Evolutionary conservation across 2,329 filamentous ascomycete genomes (phyloP).

Genomic region (Monosporascus sp.): DNA sequence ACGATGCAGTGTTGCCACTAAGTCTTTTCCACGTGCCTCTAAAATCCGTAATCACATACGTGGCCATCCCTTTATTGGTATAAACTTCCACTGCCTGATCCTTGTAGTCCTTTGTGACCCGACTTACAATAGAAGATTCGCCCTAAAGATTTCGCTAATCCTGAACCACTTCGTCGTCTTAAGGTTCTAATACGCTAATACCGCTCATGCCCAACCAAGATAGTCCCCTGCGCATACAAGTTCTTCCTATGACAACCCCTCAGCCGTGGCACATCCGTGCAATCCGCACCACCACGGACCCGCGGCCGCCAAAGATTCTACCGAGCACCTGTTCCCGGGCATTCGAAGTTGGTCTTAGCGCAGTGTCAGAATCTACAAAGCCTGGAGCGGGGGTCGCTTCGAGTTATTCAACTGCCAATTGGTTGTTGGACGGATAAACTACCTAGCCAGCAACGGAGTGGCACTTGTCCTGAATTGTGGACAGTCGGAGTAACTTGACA

Average conservation of each 20-base stretch:
- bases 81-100: not conserved
- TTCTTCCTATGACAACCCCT: conserved; percentile 28
- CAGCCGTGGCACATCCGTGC: conserved; percentile 33
- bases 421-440: conserved; percentile 23
- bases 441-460: conserved; percentile 23
- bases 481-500: conserved; percentile 30
- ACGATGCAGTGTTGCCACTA: too few species aligned
- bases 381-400: conserved; percentile 23
- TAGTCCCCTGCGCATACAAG: conserved; percentile 35
- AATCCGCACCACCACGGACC: conserved; percentile 29
- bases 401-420: conserved; percentile 26
- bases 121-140: not conserved
- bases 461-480: conserved; percentile 30
- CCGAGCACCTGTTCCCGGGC: conserved; percentile 33
- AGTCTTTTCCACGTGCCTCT: too few species aligned
- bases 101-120: too few species aligned
- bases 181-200: conserved; percentile 30
- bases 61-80: not conserved
- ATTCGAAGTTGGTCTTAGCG: conserved; percentile 32
- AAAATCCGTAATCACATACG: too few species aligned
- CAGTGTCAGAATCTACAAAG: conserved; percentile 22
- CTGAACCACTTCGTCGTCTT: conserved; percentile 34
- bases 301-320: conserved; percentile 34
- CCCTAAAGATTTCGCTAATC: conserved; percentile 29
- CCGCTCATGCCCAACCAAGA: conserved; percentile 32